Evolutionary conservation across 2,329 filamentous ascomycete genomes (phyloP).

Genomic region (Colletotrichum sp.): DNA sequence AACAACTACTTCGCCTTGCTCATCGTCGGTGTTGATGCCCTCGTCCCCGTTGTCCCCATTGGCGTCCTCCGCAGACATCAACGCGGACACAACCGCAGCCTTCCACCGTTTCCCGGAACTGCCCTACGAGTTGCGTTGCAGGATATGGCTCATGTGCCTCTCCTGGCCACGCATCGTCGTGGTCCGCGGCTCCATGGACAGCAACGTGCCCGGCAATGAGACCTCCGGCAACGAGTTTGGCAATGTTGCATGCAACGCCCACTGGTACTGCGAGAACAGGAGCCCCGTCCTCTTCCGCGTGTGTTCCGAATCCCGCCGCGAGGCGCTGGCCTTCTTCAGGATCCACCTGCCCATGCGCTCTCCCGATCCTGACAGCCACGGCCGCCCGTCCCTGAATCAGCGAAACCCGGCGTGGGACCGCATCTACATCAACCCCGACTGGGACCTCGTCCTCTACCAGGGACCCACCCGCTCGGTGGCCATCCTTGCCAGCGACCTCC

Average conservation of each 20-base stretch:
- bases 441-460: conserved; percentile 24
- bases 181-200: conserved; percentile 8
- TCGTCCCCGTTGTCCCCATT: neutral
- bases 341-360: conserved; percentile 21
- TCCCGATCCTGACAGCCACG: conserved; percentile 1
- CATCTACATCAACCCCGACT: conserved; percentile 24
- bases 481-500: conserved; percentile 23
- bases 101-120: conserved; percentile 20
- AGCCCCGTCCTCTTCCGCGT: conserved; percentile 21
- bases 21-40: neutral
- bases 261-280: conserved; percentile 23
- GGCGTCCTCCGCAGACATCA: neutral
- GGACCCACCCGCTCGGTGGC: neutral
- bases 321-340: conserved; percentile 22
- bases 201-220: neutral
- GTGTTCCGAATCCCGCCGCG: conserved; percentile 20
- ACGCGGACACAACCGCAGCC: neutral
- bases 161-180: conserved; percentile 20
- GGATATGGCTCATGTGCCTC: conserved; percentile 23
- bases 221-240: conserved; percentile 9
- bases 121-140: conserved; percentile 20
- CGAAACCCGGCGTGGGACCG: conserved; percentile 21
- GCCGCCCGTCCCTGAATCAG: conserved; percentile 2
- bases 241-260: conserved; percentile 7
- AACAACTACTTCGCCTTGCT: neutral